Evolutionary conservation across 2,329 filamentous ascomycete genomes (phyloP).

Genomic region (Neocatenulostroma microsporum): DNA sequence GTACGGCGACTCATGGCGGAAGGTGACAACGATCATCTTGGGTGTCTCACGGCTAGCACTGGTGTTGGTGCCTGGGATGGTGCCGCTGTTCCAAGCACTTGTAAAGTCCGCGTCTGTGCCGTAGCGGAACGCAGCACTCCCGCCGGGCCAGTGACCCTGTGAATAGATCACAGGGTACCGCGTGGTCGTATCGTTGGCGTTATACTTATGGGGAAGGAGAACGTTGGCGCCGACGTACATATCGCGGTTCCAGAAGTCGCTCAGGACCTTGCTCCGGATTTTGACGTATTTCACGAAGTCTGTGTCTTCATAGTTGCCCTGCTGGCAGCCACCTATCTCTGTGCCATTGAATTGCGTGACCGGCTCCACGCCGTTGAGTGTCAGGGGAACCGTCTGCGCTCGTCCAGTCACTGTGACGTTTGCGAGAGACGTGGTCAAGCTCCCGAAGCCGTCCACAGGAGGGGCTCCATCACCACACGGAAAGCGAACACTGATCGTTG

Average conservation of each 20-base stretch:
- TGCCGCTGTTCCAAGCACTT: conserved; percentile 27
- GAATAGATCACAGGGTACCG: conserved; percentile 32
- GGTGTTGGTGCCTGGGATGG: conserved; percentile 23
- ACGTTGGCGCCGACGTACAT: conserved; percentile 31
- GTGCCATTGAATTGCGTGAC: conserved; percentile 23
- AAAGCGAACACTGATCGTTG: conserved; percentile 28
- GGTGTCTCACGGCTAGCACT: conserved; percentile 24
- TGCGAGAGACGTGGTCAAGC: conserved; percentile 20
- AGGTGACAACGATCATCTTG: conserved; percentile 31
- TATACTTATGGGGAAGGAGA: conserved; percentile 29
- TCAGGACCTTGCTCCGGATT: conserved; percentile 31
- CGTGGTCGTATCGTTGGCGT: conserved; percentile 23
- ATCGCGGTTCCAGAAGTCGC: conserved; percentile 26
- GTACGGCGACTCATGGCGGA: conserved; percentile 33
- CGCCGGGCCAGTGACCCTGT: conserved; percentile 29
- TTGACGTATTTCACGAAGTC: conserved; percentile 30
- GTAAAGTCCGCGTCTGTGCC: conserved; percentile 16
- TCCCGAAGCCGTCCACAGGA: conserved; percentile 27
- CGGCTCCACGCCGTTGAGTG: conserved; percentile 25
- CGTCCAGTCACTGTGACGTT: conserved; percentile 24
- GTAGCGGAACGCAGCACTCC: conserved; percentile 21
- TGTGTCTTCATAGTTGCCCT: conserved; percentile 33
- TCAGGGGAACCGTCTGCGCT: conserved; percentile 25
- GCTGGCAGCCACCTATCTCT: conserved; percentile 32
- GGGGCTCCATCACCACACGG: conserved; percentile 31